These are phyloP conservation scores for Pseudozyma flocculosa DNA, from an alignment of 1,284 basidiomycete genomes.

Conservation along the genomic window DNA sequence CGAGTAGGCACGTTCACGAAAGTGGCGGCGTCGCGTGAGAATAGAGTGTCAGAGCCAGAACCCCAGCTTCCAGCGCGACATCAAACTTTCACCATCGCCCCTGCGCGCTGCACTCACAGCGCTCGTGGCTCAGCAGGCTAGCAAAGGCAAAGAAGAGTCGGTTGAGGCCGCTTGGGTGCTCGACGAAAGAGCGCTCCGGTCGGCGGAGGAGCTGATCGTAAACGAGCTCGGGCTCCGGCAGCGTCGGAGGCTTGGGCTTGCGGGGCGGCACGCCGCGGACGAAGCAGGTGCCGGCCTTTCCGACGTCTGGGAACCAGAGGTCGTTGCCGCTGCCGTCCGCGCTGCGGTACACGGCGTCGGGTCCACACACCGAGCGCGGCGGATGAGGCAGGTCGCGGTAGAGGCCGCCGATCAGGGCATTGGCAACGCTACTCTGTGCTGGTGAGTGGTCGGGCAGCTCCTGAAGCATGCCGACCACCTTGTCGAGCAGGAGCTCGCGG, in stretches of 20 bases:
- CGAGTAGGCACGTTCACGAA: no score
- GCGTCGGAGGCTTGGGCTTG: constrained; percentile 7
- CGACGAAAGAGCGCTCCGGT: constrained; percentile 4
- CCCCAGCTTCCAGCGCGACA: no score
- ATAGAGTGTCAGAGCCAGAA: no score
- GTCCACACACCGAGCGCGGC: constrained; percentile 67
- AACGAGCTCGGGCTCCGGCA: constrained; percentile 23
- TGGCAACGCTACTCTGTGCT: background rate
- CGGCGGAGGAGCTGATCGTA: constrained; percentile 13
- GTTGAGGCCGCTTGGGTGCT: constrained; percentile 18
- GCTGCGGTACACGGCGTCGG: constrained; percentile 24
- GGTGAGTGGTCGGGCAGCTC: constrained; percentile 4
- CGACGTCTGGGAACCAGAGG: constrained; percentile 68
- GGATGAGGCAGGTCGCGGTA: constrained; percentile 69
- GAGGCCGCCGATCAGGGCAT: constrained; percentile 13
- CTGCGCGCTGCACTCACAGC: constrained; percentile 6
- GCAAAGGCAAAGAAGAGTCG: constrained; percentile 18
- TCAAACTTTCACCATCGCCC: no score
- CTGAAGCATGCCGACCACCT: constrained; percentile 19
- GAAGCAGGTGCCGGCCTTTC: constrained; percentile 73
- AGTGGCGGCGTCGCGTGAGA: background rate
- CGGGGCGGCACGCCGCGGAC: constrained; percentile 70
- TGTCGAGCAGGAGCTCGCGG: constrained; percentile 18
- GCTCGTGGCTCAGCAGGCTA: constrained; percentile 23
- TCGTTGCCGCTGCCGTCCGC: constrained; percentile 65